Evolutionary conservation across 2,329 filamentous ascomycete genomes (phyloP), one percentile per base, ranked within the genome.

Genomic region (Phoma herbarum): DNA sequence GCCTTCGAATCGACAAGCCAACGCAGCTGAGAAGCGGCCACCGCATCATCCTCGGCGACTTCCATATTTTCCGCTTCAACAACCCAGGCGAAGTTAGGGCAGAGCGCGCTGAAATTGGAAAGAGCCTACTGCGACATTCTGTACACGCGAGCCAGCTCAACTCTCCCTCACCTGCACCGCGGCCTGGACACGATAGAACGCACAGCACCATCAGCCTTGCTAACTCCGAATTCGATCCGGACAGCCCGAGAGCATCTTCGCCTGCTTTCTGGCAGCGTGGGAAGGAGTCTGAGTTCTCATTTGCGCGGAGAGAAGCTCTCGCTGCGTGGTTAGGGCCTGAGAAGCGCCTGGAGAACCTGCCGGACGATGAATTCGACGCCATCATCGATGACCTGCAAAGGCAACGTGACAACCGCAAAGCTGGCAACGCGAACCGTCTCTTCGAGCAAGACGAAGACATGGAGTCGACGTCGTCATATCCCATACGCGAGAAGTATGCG

Each of bases 1-100:
- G 95, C 57, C 86, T 94, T 64, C 90, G 93, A 18, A 91, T 98
- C 52, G 88, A 93, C 52, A 93, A 93, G 70, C 89, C 93, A 1
- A 93, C 90, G 65, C 87, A 93, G 64, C 83, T 99, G 42, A 90
- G 93, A 72, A 97, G 93, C 70, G 95, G 95, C 6, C 97, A 93
- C 75, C 90, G 95, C 61, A 91, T 99, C 52, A 99, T 99, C 62
- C 83, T 99, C 10, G 95, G 95, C 39, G 95, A 99, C 77, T 99
- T 99, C 69, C 95, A 99, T 76, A 99, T 99, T 61, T 98, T 99
- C 80, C 86, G 95, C 56, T 99, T 99, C 82, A 99, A 98, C 71
- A 93, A 99, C 74, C 95, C 95, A 0, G 90, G 97, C 83, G 95
- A 99, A 79, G 95, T 95, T 28, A 88, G 92, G 58, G 94, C 93